Evolutionary conservation across 495 filamentous ascomycete genomes (phyloP), one percentile per base, ranked within the genome.

Genomic region (Penicillium paxilli): DNA sequence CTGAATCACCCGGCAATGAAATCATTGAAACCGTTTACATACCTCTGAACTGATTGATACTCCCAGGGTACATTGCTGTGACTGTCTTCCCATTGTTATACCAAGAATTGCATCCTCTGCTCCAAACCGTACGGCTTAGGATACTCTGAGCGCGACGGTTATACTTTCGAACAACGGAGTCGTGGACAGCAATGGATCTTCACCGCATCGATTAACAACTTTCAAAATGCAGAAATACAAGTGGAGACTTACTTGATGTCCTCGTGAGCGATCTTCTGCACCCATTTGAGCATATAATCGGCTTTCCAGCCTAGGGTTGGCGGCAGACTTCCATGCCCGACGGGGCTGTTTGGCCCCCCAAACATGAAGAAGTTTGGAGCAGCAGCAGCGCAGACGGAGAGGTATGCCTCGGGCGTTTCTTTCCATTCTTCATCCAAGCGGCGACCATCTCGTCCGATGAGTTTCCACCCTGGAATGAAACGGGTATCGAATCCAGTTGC

Each of bases 401-500:
- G 49, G 16, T 68, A 66, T 0, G 67, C 57, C 3, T 65, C 52
- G 0, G 65, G 64, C 21, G 70, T 60, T 8, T 70, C 61, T 14
- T 51, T 51, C 57, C 60, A 70, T 20, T 65, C 66, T 7, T 71
- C 55, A 3, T 60, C 63, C 0, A 79, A 60, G 16, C 55, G 61
- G 8, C 61, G 62, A 12, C 70, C 68, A 6, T 72, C 56, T 7
- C 58, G 65, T 1, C 78, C 78, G 11, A 72, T 25, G 5, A 80
- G 44, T 2, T 63, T 64, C 47, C 58, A 79, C 2, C 52, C 47
- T 0, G 76, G 72, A 9, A 63, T 50, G 47, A 67, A 74, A 2
- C 69, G 71, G 1, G 73, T 70, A 28, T 81, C 72, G 56, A 81
- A 83, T 1, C 80, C 80, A 1, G 76, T 78, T 5, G 76, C 66